Percentiles rank a stretch among this genome's conserved stretches.
Evolutionary conservation across 176 grass and related monocot species (phyloP).

Genomic region (Paspalum notatum): DNA sequence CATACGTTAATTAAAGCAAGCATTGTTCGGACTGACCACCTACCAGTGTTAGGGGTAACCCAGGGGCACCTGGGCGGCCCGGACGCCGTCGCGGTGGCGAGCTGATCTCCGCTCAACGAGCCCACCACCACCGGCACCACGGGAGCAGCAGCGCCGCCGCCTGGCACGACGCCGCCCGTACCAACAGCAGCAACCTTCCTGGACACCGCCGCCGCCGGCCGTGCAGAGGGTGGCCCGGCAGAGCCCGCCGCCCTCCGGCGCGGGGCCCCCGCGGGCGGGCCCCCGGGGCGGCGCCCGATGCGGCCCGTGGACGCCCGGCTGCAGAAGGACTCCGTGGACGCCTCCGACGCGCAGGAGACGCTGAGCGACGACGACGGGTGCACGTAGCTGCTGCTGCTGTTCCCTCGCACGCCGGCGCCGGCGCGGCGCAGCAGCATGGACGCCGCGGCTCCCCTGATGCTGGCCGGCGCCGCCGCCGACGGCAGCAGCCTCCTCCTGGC

Average conservation of each 20-base stretch:
- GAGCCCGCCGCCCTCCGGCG: slow-evolving; percentile 43
- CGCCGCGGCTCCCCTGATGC: slow-evolving; percentile 28
- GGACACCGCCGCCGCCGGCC: background rate
- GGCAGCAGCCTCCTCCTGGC: slow-evolving; percentile 7
- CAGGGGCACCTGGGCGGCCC: slow-evolving; percentile 70
- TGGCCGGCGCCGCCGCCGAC: background rate
- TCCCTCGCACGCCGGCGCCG: slow-evolving; percentile 11
- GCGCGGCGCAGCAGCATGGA: slow-evolving; percentile 51
- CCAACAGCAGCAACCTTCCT: background rate
- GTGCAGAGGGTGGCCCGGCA: slow-evolving; percentile 32
- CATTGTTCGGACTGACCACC: slow-evolving; percentile 34
- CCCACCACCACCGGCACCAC: background rate
- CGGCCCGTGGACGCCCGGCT: slow-evolving; percentile 85
- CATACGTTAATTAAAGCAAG: slow-evolving; percentile 3
- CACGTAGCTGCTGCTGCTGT: slow-evolving; percentile 6
- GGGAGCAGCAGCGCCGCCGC: background rate
- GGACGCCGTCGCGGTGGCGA: background rate
- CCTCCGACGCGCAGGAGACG: slow-evolving; percentile 87
- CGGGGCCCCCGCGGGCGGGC: background rate
- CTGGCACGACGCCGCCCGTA: background rate
- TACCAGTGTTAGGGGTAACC: slow-evolving; percentile 87
- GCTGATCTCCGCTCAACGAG: slow-evolving; percentile 26
- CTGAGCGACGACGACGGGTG: slow-evolving; percentile 61
- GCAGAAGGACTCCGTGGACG: slow-evolving; percentile 83
- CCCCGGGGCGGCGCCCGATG: slow-evolving; percentile 55